These are phyloP conservation scores for Caloboletus firmus DNA, from an alignment of 1,284 basidiomycete species.

Conservation along the genomic window DNA sequence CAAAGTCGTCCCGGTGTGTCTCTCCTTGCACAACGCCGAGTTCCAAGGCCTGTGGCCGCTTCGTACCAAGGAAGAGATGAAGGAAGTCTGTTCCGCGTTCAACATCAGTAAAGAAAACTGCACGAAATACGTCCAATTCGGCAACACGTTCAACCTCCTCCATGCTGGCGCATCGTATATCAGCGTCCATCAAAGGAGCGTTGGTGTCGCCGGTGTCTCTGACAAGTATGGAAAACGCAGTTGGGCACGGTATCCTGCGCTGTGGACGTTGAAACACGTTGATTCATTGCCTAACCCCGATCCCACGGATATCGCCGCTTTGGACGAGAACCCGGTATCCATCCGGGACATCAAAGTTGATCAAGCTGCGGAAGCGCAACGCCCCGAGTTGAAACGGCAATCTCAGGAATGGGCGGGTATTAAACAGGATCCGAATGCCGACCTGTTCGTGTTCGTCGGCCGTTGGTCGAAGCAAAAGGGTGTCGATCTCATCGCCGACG, in stretches of 20 bases:
- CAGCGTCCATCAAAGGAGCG: constrained; percentile 85
- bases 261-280: constrained; percentile 93
- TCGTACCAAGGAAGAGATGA: constrained; percentile 95
- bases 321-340: constrained; percentile 75
- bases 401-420: constrained; percentile 93
- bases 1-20: constrained; percentile 83
- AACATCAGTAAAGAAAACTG: constrained; percentile 94
- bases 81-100: constrained; percentile 94
- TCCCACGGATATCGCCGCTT: constrained; percentile 88
- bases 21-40: constrained; percentile 94
- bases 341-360: constrained; percentile 79
- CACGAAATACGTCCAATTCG: constrained; percentile 94
- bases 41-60: constrained; percentile 96
- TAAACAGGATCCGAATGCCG: constrained; percentile 84
- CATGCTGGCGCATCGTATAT: constrained; percentile 92
- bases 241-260: constrained; percentile 91
- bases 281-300: constrained; percentile 93
- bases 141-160: constrained; percentile 92
- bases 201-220: constrained; percentile 92
- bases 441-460: constrained; percentile 92
- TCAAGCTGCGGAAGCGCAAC: constrained; percentile 78
- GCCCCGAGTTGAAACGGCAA: constrained; percentile 85
- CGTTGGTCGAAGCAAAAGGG: constrained; percentile 97
- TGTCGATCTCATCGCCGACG: constrained; percentile 91
- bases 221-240: constrained; percentile 95